Base-by-base conservation (phyloP, 495 filamentous ascomycete species). In the Aspergillus steynii region DNA sequence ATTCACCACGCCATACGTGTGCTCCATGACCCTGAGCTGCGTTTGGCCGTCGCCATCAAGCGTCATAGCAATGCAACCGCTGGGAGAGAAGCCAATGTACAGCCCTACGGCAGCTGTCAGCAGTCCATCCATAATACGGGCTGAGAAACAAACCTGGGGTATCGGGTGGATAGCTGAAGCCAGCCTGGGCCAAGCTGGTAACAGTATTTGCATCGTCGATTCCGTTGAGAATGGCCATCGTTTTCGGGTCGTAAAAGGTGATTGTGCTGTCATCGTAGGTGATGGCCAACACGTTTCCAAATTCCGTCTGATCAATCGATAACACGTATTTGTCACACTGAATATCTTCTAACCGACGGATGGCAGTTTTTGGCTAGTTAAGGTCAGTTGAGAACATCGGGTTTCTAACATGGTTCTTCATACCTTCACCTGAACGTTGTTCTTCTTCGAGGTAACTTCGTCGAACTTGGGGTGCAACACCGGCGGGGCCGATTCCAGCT, bases 261-360 rank as follows among this genome's bases (percentile, higher is more conserved):
- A 93, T 78, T 0, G 87, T 88, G 15, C 91, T 90, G 65, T 95
- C 92, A 63, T 88, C 88, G 55, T 88, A 88, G 10, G 80, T 81
- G 55, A 96, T 75, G 50, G 86, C 88, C 2, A 96, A 62, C 8
- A 88, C 78, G 54, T 83, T 90, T 46, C 86, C 86, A 49, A 87
- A 83, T 67, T 90, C 87, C 14, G 89, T 74, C 7, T 84, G 73
- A 46, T 86, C 82, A 14, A 92, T 76, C 0, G 82, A 83, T n/a
- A 94, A 68, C n/a, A 93, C 72, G 53, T 89, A 76, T 61, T 88
- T 90, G 51, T 88, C 82, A 20, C 87, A 75, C 3, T 83, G 68
- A 7, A 90, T 81, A 29, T 90, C 83, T 1, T 88, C 85, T 10
- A 90, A 72, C 67, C 87, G 83, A 48, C 84, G 87, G n/a, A 96